A percentile compares a stretch with the other conserved stretches of the same genome.
Conservation (phyloP, 2,329 filamentous ascomycete genomes). For the Akanthomyces dipterigenus region DNA sequence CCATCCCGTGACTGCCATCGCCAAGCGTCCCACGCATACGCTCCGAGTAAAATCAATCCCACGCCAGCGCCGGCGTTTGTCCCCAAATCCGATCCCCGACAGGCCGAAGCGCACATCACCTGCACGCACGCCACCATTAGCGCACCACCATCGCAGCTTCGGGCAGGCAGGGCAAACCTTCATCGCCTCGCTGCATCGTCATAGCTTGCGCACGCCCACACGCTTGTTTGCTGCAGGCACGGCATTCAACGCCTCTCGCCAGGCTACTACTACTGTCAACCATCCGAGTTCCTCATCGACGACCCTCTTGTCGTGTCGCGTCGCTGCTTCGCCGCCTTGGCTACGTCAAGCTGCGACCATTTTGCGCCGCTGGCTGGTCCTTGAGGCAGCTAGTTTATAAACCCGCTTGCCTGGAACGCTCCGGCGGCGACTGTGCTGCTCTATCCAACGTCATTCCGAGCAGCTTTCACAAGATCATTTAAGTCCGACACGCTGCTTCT, state of each 20-base stretch:
- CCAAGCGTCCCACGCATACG: background rate
- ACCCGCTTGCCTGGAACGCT: background rate
- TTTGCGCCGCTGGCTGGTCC: background rate
- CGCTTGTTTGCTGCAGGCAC: background rate
- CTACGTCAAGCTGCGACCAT: background rate
- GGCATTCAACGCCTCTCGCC: background rate
- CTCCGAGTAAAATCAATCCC: background rate
- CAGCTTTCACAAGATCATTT: background rate
- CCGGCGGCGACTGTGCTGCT: background rate
- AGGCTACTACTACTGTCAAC: background rate
- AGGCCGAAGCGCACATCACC: background rate
- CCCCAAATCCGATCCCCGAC: slow-evolving; percentile 5
- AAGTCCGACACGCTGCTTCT: background rate
- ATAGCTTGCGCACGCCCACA: background rate
- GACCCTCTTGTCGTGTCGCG: background rate
- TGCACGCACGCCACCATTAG: background rate
- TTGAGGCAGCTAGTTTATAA: background rate
- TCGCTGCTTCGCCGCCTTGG: background rate
- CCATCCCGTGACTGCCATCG: background rate
- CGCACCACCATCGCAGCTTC: background rate
- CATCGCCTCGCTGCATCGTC: background rate
- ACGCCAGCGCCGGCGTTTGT: slow-evolving; percentile 1
- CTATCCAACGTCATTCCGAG: background rate
- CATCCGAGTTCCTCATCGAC: background rate
- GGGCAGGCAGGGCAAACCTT: background rate